Evolutionary conservation across 306 rosid genomes (phyloP).

Genomic region (Astragalus membranaceus): DNA sequence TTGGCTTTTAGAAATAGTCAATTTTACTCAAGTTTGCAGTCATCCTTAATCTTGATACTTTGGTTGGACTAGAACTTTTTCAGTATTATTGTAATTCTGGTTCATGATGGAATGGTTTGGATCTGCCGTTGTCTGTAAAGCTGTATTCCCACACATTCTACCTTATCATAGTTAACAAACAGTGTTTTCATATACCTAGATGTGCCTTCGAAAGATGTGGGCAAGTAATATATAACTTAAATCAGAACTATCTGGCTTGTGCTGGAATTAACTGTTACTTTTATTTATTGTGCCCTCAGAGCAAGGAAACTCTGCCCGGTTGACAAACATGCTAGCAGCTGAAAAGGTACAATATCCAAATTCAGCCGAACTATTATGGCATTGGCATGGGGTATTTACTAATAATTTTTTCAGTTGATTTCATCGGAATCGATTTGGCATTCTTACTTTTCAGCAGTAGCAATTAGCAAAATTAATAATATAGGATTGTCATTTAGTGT

Average conservation of each 20-base stretch:
- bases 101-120: neutral
- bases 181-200: neutral
- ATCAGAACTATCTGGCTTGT: neutral
- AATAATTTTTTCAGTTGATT: neutral
- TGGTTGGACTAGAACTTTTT: neutral
- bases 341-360: conserved; percentile 51
- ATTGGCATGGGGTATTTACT: neutral
- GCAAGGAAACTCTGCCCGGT: conserved; percentile 35
- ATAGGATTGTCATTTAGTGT: neutral
- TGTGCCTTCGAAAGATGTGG: neutral
- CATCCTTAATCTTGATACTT: neutral
- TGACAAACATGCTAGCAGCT: conserved; percentile 35
- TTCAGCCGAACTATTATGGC: neutral
- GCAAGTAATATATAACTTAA: neutral
- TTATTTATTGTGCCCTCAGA: conserved; percentile 38
- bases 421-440: neutral
- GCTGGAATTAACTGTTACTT: conserved; percentile 34
- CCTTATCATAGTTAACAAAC: neutral
- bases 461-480: neutral
- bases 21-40: neutral
- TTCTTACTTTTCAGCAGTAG: neutral
- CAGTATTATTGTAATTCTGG: neutral
- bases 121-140: neutral
- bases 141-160: neutral
- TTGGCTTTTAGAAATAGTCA: neutral